These are phyloP conservation scores for Coemansia sp. DNA, from an alignment of 192 early-diverging fungal species.

Conservation along the genomic window DNA sequence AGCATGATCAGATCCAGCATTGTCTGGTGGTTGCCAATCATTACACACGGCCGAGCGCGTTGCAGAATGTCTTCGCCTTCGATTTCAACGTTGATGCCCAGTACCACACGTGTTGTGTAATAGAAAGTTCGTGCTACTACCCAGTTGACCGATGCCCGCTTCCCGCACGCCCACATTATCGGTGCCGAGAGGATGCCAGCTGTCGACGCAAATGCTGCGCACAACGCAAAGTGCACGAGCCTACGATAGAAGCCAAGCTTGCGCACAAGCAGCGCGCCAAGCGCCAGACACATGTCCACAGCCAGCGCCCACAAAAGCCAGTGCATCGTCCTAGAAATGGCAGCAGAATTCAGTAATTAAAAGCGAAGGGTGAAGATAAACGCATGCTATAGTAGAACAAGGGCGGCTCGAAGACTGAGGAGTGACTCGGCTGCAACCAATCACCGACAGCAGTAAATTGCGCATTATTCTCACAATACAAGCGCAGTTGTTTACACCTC, in stretches of 20 bases:
- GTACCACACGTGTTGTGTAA: slow-evolving; percentile 48
- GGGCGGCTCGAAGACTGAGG: neutral
- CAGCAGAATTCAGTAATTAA: neutral
- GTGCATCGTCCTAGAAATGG: slow-evolving; percentile 24
- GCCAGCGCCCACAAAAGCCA: slow-evolving; percentile 38
- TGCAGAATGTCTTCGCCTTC: slow-evolving; percentile 60
- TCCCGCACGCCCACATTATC: slow-evolving; percentile 58
- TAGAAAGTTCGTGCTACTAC: slow-evolving; percentile 62
- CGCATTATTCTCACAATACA: too few species aligned
- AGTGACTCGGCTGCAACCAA: neutral
- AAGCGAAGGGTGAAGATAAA: neutral
- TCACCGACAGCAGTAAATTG: neutral
- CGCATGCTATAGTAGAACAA: neutral
- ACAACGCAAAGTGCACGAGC: slow-evolving; percentile 29
- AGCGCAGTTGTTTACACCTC: neutral
- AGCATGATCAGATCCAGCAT: slow-evolving; percentile 75
- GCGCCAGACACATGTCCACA: slow-evolving; percentile 25
- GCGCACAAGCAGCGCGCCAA: slow-evolving; percentile 33
- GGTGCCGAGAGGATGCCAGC: slow-evolving; percentile 58
- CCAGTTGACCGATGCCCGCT: slow-evolving; percentile 64
- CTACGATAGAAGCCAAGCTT: slow-evolving; percentile 30
- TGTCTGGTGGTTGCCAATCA: slow-evolving; percentile 85
- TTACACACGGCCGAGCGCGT: slow-evolving; percentile 59
- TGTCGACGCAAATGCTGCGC: slow-evolving; percentile 47
- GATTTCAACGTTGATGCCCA: slow-evolving; percentile 62